A percentile compares a stretch with the other conserved stretches of the same genome.
phyloP scores from a whole-genome alignment of 1,139 yeast species.

The Kodamaea fungicola region DNA sequence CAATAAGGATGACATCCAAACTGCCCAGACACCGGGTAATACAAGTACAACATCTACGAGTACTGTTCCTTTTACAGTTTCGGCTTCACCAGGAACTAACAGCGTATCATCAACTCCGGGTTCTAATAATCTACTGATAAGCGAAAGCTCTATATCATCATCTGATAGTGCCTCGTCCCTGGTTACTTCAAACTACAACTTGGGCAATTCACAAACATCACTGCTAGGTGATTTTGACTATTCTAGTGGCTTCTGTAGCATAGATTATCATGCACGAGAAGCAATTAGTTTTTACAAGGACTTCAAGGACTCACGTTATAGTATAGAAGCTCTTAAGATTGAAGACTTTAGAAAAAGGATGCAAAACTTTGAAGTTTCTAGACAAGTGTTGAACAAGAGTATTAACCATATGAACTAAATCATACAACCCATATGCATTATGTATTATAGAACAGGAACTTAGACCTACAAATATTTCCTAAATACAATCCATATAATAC shows the following conservation, averaged over 20 bases:
- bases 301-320: slow-evolving; percentile 13
- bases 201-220: slow-evolving; percentile 1
- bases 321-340: slow-evolving; percentile 14
- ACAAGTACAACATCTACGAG: slow-evolving; percentile 1
- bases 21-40: neutral
- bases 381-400: slow-evolving; percentile 18
- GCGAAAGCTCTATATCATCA: slow-evolving; percentile 1
- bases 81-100: slow-evolving; percentile 1
- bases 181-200: slow-evolving; percentile 7
- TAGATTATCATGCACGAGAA: slow-evolving; percentile 26
- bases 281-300: slow-evolving; percentile 17
- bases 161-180: slow-evolving; percentile 7
- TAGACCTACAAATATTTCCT: too few species aligned
- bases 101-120: slow-evolving; percentile 5
- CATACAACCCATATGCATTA: neutral
- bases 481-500: too few species aligned
- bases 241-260: slow-evolving; percentile 19
- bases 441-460: neutral
- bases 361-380: slow-evolving; percentile 22
- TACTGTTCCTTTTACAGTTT: neutral
- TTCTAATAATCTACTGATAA: slow-evolving; percentile 4
- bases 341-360: slow-evolving; percentile 15
- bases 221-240: slow-evolving; percentile 17
- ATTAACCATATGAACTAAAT: slow-evolving; percentile 5
- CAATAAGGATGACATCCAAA: neutral